Percentiles rank a stretch among this genome's conserved stretches.
Conservation (phyloP, 2,329 filamentous ascomycete genomes). For the Colletotrichum somersetense region DNA sequence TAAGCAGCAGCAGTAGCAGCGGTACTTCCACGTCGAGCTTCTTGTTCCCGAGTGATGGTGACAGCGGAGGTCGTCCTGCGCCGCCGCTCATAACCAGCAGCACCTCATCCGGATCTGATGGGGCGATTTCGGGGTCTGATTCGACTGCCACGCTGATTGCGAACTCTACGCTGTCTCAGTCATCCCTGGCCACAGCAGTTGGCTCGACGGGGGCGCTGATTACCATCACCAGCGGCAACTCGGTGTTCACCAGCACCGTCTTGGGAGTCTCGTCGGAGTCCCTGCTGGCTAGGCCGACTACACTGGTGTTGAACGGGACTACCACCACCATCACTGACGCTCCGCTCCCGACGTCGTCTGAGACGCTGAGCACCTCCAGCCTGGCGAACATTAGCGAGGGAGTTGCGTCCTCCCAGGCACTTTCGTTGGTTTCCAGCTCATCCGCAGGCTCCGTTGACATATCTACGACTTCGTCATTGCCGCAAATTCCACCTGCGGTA, state of each 20-base stretch:
- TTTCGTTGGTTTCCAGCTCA: not conserved
- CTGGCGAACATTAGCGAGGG: not conserved
- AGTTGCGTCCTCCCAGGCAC: slow-evolving; percentile 1
- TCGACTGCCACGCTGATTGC: not conserved
- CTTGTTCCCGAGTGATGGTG: not conserved
- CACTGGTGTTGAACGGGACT: not conserved
- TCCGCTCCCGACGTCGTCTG: not conserved
- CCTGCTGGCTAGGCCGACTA: not conserved
- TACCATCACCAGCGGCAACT: not conserved
- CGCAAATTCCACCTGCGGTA: not conserved
- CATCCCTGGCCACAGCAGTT: not conserved
- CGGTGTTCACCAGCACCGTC: not conserved
- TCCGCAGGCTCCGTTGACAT: not conserved
- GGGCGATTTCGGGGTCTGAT: not conserved
- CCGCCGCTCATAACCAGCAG: not conserved
- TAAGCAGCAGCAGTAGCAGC: not conserved
- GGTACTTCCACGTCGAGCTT: not conserved
- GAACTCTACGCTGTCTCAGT: not conserved
- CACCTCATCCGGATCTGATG: not conserved
- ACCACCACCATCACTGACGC: not conserved
- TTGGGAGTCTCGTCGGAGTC: not conserved
- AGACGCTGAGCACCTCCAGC: not conserved
- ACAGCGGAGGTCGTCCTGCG: slow-evolving; percentile 6
- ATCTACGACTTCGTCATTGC: not conserved
- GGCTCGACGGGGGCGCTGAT: not conserved